phyloP scores from a whole-genome alignment of 2,329 filamentous ascomycete genomes.

The Rutstroemia sp. region DNA sequence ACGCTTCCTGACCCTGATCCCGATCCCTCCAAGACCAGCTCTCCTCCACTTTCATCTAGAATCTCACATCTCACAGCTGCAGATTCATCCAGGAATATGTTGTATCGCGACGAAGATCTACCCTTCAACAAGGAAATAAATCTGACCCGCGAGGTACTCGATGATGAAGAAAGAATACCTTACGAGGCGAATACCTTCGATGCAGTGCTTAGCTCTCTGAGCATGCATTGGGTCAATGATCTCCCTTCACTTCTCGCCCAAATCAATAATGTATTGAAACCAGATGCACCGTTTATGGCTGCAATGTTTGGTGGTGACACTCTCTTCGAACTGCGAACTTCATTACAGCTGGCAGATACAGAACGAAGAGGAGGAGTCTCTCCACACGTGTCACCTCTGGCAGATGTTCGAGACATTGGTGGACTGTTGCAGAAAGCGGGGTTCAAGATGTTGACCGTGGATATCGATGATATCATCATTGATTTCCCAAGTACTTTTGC shows the following conservation, averaged over 20 bases:
- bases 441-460: slow-evolving; percentile 93
- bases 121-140: slow-evolving; percentile 68
- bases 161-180: slow-evolving; percentile 66
- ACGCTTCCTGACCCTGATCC: slow-evolving; percentile 62
- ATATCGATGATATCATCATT: slow-evolving; percentile 94
- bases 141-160: slow-evolving; percentile 68
- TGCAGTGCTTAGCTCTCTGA: slow-evolving; percentile 80
- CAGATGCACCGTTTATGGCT: slow-evolving; percentile 84
- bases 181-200: slow-evolving; percentile 76
- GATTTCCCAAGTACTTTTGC: slow-evolving; percentile 87
- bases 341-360: slow-evolving; percentile 84
- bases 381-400: slow-evolving; percentile 83
- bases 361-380: slow-evolving; percentile 88
- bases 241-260: slow-evolving; percentile 77
- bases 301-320: slow-evolving; percentile 97
- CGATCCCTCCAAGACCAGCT: slow-evolving; percentile 42
- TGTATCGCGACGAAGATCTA: slow-evolving; percentile 71
- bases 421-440: slow-evolving; percentile 79
- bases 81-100: slow-evolving; percentile 69
- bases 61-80: slow-evolving; percentile 71
- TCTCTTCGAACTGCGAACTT: slow-evolving; percentile 86
- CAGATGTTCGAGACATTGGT: slow-evolving; percentile 86
- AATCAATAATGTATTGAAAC: slow-evolving; percentile 81
- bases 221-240: slow-evolving; percentile 97
- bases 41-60: slow-evolving; percentile 60